Conservation (phyloP, 2,329 filamentous ascomycete genomes). For the Ceratocystis ficicola region DNA sequence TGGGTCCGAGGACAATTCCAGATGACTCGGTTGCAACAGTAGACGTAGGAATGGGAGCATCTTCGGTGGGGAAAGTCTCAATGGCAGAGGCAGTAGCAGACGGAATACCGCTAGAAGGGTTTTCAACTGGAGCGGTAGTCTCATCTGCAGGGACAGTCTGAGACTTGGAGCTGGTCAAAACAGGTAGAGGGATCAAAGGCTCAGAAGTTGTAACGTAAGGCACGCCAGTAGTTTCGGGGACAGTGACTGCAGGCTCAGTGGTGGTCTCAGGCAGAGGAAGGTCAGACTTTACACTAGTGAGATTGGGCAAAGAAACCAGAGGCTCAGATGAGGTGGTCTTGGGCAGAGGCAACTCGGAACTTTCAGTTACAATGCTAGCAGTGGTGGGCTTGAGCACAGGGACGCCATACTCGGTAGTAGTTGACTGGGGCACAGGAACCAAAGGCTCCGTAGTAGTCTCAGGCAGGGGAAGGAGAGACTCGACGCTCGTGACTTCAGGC, state of each 20-base stretch:
- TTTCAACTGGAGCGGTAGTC: neutral
- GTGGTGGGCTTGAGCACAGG: neutral
- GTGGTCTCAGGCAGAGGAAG: neutral
- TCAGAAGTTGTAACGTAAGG: neutral
- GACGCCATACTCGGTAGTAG: neutral
- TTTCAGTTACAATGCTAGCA: neutral
- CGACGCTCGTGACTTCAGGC: neutral
- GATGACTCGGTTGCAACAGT: neutral
- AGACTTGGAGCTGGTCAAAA: neutral
- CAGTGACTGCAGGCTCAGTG: neutral
- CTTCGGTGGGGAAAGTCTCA: constrained; percentile 23
- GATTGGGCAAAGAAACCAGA: neutral
- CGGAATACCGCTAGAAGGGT: constrained; percentile 2
- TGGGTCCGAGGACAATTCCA: constrained; percentile 28
- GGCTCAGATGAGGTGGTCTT: neutral
- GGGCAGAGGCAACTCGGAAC: neutral
- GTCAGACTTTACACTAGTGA: neutral
- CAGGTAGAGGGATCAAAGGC: neutral
- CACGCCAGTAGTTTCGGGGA: neutral
- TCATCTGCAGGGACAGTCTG: constrained; percentile 22
- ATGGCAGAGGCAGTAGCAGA: constrained; percentile 8
- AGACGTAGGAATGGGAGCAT: constrained; percentile 23
- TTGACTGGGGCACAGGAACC: neutral
- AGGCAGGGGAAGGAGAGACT: neutral
- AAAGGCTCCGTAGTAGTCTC: neutral